These are phyloP conservation scores for Chlorencoelia australis DNA, from an alignment of 2,329 filamentous ascomycete genomes.

Conservation along the genomic window DNA sequence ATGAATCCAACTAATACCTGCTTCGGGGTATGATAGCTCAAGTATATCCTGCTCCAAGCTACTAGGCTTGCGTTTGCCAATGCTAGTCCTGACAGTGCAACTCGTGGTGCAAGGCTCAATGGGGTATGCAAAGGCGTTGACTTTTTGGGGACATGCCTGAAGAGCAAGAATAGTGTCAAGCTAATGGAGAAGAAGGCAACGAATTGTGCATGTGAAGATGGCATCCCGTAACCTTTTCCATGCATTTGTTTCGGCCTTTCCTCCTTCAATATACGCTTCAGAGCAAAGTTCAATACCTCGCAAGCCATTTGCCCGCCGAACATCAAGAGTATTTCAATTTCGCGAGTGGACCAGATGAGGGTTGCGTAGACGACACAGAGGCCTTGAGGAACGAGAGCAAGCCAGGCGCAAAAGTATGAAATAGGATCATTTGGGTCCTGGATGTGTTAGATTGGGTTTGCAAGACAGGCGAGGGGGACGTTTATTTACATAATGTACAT, in stretches of 20 bases:
- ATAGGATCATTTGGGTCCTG: conserved; percentile 78
- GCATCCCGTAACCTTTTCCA: conserved; percentile 96
- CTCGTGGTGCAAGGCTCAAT: conserved; percentile 51
- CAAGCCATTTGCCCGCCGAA: conserved; percentile 86
- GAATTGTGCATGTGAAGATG: conserved; percentile 89
- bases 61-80: conserved; percentile 56
- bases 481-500: conserved; percentile 96
- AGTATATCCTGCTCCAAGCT: conserved; percentile 75
- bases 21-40: conserved; percentile 81
- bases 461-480: conserved; percentile 25
- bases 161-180: conserved; percentile 71
- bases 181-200: conserved; percentile 84
- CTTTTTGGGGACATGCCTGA: conserved; percentile 58
- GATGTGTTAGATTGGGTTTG: conserved; percentile 8
- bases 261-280: conserved; percentile 89
- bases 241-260: conserved; percentile 75
- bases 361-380: conserved; percentile 85
- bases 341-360: conserved; percentile 81
- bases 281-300: conserved; percentile 78
- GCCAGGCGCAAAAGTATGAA: conserved; percentile 84
- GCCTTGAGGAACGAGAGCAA: conserved; percentile 86
- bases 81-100: conserved; percentile 42
- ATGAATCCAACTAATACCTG: conserved; percentile 76
- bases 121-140: conserved; percentile 36
- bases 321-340: conserved; percentile 81